These are phyloP conservation scores for Astraeus odoratus DNA, from an alignment of 768 basidiomycete genomes.

Conservation along the genomic window DNA sequence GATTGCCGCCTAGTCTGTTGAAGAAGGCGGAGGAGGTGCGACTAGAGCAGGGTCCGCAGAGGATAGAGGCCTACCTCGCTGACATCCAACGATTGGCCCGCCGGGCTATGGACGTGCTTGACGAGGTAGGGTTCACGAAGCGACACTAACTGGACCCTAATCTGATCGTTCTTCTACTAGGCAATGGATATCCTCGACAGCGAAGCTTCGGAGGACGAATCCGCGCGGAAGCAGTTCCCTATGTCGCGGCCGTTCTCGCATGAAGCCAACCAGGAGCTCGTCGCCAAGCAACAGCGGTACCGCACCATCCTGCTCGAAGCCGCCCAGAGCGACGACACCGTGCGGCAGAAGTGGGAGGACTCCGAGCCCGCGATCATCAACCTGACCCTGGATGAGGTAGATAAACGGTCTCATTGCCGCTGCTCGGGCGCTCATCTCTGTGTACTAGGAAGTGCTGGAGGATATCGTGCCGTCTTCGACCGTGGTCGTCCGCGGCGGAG, in stretches of 20 bases:
- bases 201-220: conserved; percentile 83
- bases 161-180: conserved; percentile 34
- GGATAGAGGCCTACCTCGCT: conserved; percentile 64
- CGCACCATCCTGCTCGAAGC: conserved; percentile 68
- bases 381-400: conserved; percentile 62
- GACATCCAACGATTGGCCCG: conserved; percentile 63
- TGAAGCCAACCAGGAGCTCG: conserved; percentile 70
- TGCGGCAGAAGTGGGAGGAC: conserved; percentile 81
- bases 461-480: conserved; percentile 64
- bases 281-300: conserved; percentile 66
- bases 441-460: conserved; percentile 54
- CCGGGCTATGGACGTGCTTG: conserved; percentile 54
- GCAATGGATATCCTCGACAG: conserved; percentile 86
- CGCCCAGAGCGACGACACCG: conserved; percentile 63
- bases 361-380: conserved; percentile 72
- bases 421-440: conserved; percentile 4
- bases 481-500: conserved; percentile 22
- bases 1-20: conserved; percentile 82
- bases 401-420: not conserved
- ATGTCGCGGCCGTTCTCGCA: conserved; percentile 61
- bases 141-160: not conserved
- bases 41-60: conserved; percentile 64
- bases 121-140: conserved; percentile 55
- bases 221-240: conserved; percentile 43
- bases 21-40: conserved; percentile 83